Base-by-base conservation (phyloP, 495 filamentous ascomycete genomes). In the Astrothelium macrocarpum region DNA sequence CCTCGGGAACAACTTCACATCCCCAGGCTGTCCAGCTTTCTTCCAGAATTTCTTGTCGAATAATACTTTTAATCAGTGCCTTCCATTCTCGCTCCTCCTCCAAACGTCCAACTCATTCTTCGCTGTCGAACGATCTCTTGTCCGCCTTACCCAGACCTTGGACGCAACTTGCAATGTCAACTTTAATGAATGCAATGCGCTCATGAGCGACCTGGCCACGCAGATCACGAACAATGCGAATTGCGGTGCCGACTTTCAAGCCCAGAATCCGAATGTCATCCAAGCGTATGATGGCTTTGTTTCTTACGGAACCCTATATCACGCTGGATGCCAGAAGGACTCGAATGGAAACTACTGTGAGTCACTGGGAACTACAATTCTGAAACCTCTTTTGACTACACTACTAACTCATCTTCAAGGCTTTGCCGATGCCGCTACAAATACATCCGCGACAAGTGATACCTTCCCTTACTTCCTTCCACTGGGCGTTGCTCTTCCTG, bases 351-450 rank as follows among this genome's bases (percentile, higher is more conserved):
- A 73, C 32, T 90, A 88, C 70, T 90, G 87, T 78, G 67, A 66
- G 76, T 68, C 46, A 32, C n/a, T n/a, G n/a, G n/a, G n/a, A n/a
- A n/a, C n/a, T n/a, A 26, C 59, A 31, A 39, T n/a, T 59, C 29
- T 59, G 74, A 74, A 61, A 64, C 25, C 25, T 53, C 67, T 18
- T 31, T 12, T 56, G 61, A 18, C 7, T 9, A 39, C 67, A 46
- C 67, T 49, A 28, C 26, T 20, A 0, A 23, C 43, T n/a, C 26
- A 12, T 45, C 20, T 11, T 74, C 1, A 58, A 69, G 46, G 86
- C 75, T 97, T 91, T 71, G 90, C 90, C 63, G 87, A 90, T 68
- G 90, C 91, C 28, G 83, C 90, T 64, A 91, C 87, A 11, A 96
- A 96, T 72, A 68, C 70, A 20, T 79, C 83, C 11, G 87, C 83